Base-by-base conservation (phyloP, 2,329 filamentous ascomycete species). In the Epichloe bromicola region DNA sequence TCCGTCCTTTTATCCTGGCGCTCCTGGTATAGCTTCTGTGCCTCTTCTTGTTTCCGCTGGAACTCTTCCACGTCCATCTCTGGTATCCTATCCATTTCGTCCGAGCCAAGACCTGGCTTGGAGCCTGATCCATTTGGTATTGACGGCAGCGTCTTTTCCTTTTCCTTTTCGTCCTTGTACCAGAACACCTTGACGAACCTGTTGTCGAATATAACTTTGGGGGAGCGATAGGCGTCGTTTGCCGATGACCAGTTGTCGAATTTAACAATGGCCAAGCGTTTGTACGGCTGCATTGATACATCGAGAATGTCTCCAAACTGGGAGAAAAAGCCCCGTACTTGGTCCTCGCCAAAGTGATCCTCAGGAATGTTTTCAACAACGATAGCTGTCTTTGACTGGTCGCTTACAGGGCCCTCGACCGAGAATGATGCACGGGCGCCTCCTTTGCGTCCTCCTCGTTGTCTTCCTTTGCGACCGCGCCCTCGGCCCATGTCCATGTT, bases 131-230 rank as follows among this genome's bases (percentile, higher is more conserved):
- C 64, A 44, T 65, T 67, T 34, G 49, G 59, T 55, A 52, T 51
- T 2, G 64, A 61, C 12, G 65, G 53, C 3, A 60, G 60, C 41
- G 58, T 14, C 4, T 45, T 48, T 20, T 73, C 68, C n/a, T 68
- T 65, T 17, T 73, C 68, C 15, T 67, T 65, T 26, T 75, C 73
- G 5, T 77, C 74, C 58, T 80, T 83, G 61, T 80, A 76, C 86
- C 86, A 91, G 59, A 84, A 89, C 0, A 91, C 83, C 59, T 88
- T 90, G 46, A 93, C 87, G 58, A 93, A 93, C 11, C 87, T 75
- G 58, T 91, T 93, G 59, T 90, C 85, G 61, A 91, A 93, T 43
- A 93, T 83, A 45, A 82, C 83, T 61, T 88, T 88, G 0, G 87
- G 87, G 86, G 84, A 89, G 45, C 76, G 75, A 63, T 87, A 88